A percentile compares a stretch with the other conserved stretches of the same genome.
Evolutionary conservation across 371 early-diverging fungal genomes (phyloP).

Genomic region (Mycotypha africana): DNA sequence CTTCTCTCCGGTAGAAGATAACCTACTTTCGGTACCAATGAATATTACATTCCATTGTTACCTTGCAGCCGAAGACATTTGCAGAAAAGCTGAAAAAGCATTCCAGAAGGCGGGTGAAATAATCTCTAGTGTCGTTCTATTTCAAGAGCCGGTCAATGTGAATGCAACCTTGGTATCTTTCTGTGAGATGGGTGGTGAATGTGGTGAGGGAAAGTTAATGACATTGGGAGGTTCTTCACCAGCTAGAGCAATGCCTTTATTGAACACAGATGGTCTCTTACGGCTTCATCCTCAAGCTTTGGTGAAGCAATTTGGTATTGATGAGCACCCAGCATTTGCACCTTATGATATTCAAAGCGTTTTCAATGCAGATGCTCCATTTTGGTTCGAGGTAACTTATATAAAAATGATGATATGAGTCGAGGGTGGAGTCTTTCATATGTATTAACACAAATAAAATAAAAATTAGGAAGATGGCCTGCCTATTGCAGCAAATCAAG

Average conservation of each 20-base stretch:
- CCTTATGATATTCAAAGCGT: conserved; percentile 48
- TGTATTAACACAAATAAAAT: conserved; percentile 4
- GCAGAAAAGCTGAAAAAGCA: conserved; percentile 25
- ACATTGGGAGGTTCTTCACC: conserved; percentile 35
- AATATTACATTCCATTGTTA: conserved; percentile 10
- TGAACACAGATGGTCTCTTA: conserved; percentile 18
- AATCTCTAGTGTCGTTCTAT: conserved; percentile 17
- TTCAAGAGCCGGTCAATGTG: conserved; percentile 28
- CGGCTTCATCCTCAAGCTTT: conserved; percentile 55
- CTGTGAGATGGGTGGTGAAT: conserved; percentile 25
- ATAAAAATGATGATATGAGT: background rate
- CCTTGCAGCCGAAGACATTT: conserved; percentile 4
- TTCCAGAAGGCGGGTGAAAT: conserved; percentile 26
- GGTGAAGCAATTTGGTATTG: conserved; percentile 39
- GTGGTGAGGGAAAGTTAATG: conserved; percentile 14
- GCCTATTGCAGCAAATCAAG: conserved; percentile 36
- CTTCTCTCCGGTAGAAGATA: no score
- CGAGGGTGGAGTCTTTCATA: background rate
- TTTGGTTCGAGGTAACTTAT: conserved; percentile 29
- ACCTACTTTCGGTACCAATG: no score
- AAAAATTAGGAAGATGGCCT: conserved; percentile 22
- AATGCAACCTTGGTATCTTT: conserved; percentile 42
- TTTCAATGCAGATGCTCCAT: conserved; percentile 52
- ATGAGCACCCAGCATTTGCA: conserved; percentile 20
- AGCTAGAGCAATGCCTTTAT: conserved; percentile 24